These are phyloP conservation scores for Buxus sempervirens DNA, from an alignment of 164 flowering plant species.

Conservation along the genomic window DNA sequence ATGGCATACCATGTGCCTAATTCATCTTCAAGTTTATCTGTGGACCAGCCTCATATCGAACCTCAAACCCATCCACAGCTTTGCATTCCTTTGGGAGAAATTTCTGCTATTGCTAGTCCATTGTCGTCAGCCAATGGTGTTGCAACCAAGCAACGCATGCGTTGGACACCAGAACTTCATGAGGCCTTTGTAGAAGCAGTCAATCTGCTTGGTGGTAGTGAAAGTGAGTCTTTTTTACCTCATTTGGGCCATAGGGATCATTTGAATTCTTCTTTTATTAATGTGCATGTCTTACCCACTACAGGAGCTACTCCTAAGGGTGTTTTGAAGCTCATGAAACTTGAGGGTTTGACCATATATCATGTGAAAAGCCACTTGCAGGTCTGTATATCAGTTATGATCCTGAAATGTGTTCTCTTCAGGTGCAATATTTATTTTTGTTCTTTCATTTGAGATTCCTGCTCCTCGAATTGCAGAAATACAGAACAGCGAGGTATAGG, in stretches of 20 bases:
- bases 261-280: background rate
- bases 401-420: background rate
- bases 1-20: conserved; percentile 15
- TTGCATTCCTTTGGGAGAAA: conserved; percentile 17
- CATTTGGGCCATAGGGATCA: background rate
- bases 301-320: conserved; percentile 82
- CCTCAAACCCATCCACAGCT: conserved; percentile 22
- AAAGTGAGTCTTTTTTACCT: conserved; percentile 32
- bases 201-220: conserved; percentile 68
- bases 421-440: background rate
- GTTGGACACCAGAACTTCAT: conserved; percentile 78
- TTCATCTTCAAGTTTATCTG: conserved; percentile 13
- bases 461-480: conserved; percentile 45
- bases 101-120: conserved; percentile 17
- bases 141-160: conserved; percentile 48
- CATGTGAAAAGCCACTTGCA: conserved; percentile 85
- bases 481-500: conserved; percentile 62
- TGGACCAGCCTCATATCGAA: conserved; percentile 19
- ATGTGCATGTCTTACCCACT: background rate
- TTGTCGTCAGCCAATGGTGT: conserved; percentile 14
- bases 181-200: conserved; percentile 71
- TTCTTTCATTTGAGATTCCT: background rate
- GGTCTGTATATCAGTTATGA: conserved; percentile 28
- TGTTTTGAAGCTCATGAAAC: conserved; percentile 69
- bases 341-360: conserved; percentile 67